Base-by-base conservation (phyloP, 2,329 filamentous ascomycete species). In the Paracoccidioides brasiliensis region DNA sequence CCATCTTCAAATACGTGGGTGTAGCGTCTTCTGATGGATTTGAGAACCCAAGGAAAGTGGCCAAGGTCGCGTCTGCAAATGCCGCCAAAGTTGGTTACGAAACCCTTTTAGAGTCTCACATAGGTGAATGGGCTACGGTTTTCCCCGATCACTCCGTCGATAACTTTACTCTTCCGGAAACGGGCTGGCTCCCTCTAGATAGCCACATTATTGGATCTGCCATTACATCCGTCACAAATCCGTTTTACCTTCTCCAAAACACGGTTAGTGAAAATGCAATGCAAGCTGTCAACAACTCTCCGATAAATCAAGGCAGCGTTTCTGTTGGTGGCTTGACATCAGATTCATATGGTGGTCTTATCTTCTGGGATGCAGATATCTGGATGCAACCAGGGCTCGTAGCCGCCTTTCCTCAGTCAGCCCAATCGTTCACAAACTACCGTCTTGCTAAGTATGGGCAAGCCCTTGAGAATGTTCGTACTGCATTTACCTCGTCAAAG, bases 361-460 rank as follows among this genome's bases (percentile, higher is more conserved):
- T 83, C n/a, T 83, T 83, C 64, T 84, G 81, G 81, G 81, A 84
- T 67, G 78, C 79, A 12, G 81, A 84, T 64, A 73, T 83, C 3
- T 85, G 82, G 81, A 84, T 85, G 79, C 79, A 82, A 37, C 84
- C 83, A 4, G 83, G 83, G 7, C 67, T 87, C 8, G 80, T 83
- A 12, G 74, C 83, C 1, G 76, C 82, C 0, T 81, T 83, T 63
- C 84, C 84, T 0, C 72, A 80, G 57, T 78, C 80, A 53, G 78
- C 79, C 4, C 78, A 80, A 63, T 78, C 83, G 32, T 81, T 87
- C 57, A 78, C 80, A 55, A 81, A 84, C 57, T 86, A 84, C 63
- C 77, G 84, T 2, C 72, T 80, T 5, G 76, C 80, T 48, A 74
- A 78, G 54, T 80, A 80, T 59, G 67, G 69, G 0, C 81, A 86